Conservation (phyloP, 208 protist species). For the Wallacemonas sp. region DNA sequence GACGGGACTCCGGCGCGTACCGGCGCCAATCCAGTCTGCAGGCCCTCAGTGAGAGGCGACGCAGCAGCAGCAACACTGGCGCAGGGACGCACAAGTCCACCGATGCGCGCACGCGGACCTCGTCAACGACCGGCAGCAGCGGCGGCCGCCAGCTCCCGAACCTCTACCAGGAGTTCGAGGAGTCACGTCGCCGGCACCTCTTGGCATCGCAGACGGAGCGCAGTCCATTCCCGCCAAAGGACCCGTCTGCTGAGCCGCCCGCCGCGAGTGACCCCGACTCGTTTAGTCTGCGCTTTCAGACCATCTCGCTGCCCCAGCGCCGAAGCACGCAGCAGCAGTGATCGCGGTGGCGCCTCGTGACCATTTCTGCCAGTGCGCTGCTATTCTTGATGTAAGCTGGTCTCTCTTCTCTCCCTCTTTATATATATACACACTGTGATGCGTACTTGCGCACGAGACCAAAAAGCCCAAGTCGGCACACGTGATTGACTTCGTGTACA, state of each 20-base stretch:
- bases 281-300: conserved; percentile 73
- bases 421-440: too few species aligned
- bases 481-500: too few species aligned
- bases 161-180: conserved; percentile 64
- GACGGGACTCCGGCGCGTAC: conserved; percentile 23
- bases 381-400: too few species aligned
- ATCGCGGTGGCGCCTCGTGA: too few species aligned
- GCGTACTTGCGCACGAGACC: too few species aligned
- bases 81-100: background rate
- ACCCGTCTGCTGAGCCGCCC: conserved; percentile 18
- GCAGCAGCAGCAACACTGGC: background rate
- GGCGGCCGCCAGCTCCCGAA: conserved; percentile 37
- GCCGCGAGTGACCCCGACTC: conserved; percentile 53
- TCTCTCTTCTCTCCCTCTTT: too few species aligned
- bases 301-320: background rate
- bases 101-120: background rate
- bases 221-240: conserved; percentile 38
- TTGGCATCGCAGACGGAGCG: conserved; percentile 52
- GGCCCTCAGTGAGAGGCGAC: background rate
- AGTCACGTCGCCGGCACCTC: conserved; percentile 58
- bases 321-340: too few species aligned
- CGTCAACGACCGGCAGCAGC: background rate
- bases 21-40: conserved; percentile 11
- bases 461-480: too few species aligned
- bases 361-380: too few species aligned